Evolutionary conservation across 2,329 filamentous ascomycete genomes (phyloP).

Genomic region (Aspergillus arachidicola): DNA sequence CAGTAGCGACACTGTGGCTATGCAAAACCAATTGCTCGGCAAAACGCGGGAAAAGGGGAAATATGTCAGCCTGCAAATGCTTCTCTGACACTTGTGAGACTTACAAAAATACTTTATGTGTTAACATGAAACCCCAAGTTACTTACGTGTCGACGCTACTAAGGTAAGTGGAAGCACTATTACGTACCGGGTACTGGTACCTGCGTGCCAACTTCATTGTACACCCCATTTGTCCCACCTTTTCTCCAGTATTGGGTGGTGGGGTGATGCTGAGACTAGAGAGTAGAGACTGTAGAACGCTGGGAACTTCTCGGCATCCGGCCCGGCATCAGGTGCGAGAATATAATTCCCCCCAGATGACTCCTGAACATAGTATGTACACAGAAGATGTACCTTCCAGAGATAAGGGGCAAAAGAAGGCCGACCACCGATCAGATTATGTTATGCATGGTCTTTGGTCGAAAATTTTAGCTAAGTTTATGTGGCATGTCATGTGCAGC

Average conservation of each 20-base stretch:
- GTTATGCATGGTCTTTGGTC: not conserved
- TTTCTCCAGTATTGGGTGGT: slow-evolving; percentile 17
- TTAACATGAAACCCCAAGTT: slow-evolving; percentile 9
- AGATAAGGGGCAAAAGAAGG: not conserved
- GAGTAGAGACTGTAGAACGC: not conserved
- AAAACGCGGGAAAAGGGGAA: slow-evolving; percentile 7
- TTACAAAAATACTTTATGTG: not conserved
- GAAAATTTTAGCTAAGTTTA: not conserved
- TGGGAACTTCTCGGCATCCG: slow-evolving; percentile 21
- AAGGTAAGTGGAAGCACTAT: not conserved
- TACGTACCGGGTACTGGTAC: slow-evolving; percentile 21
- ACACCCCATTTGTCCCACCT: slow-evolving; percentile 20
- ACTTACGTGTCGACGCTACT: slow-evolving; percentile 6
- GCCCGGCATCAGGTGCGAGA: slow-evolving; percentile 15
- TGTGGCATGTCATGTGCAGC: slow-evolving; percentile 3
- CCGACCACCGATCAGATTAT: not conserved
- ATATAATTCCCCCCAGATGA: not conserved
- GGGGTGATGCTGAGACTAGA: slow-evolving; percentile 10
- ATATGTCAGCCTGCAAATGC: not conserved
- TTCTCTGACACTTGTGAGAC: not conserved
- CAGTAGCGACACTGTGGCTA: not conserved
- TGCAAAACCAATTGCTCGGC: slow-evolving; percentile 3
- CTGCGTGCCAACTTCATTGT: slow-evolving; percentile 21
- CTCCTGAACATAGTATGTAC: not conserved
- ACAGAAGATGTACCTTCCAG: not conserved